Evolutionary conservation across 139 green algal genomes (phyloP).

Genomic region (Chlamydomonas sp.): DNA sequence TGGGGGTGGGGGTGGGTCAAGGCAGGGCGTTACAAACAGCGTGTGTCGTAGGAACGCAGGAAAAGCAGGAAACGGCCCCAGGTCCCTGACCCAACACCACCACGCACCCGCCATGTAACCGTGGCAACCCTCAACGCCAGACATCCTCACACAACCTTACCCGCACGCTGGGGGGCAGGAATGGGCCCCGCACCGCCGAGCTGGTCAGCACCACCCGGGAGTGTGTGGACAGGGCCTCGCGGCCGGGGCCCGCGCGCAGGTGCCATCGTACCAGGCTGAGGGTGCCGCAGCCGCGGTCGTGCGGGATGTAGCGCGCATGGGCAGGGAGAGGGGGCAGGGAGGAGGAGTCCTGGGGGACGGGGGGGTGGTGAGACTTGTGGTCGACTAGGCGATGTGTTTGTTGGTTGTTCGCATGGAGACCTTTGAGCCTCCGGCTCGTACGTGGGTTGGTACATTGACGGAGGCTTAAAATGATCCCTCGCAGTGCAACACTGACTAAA

Average conservation of each 20-base stretch:
- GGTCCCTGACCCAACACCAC: no score
- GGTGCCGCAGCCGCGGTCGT: not conserved
- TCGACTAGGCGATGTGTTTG: no score
- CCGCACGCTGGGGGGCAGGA: conserved; percentile 19
- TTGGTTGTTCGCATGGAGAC: no score
- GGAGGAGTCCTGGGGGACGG: not conserved
- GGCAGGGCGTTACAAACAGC: not conserved
- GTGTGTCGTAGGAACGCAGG: not conserved
- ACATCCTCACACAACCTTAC: not conserved
- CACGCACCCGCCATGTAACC: no score
- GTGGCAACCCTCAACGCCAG: no score
- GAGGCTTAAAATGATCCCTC: no score
- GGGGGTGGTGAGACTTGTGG: not conserved
- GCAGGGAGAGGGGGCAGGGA: conserved; percentile 3
- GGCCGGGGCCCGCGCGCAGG: not conserved
- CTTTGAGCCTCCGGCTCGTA: no score
- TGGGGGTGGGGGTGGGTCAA: not conserved
- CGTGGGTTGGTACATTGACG: no score
- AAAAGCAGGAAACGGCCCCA: not conserved
- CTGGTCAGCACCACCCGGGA: not conserved
- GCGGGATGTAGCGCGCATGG: not conserved
- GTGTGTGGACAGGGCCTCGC: no score
- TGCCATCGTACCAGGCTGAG: conserved; percentile 17
- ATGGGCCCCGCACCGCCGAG: conserved; percentile 18
- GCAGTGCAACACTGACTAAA: no score